Evolutionary conservation across 805 yeast genomes (phyloP), one percentile per base, ranked within the genome.

Genomic region (Saccharomycopsis sp.): DNA sequence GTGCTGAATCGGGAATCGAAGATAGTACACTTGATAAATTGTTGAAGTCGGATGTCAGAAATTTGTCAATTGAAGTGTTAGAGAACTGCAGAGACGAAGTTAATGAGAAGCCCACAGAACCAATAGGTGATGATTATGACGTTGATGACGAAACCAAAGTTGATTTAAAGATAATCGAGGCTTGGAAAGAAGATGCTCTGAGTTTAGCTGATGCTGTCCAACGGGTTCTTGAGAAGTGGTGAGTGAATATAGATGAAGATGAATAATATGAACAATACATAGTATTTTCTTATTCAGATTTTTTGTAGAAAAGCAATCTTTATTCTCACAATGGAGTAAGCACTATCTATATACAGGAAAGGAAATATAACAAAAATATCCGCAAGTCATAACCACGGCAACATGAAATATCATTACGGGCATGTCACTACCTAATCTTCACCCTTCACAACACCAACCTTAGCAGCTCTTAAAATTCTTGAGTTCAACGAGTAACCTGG

Each of bases 401-500:
- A 29, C 38, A 7, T 29, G 38, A 12, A 29, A 29, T 29, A 29
- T 29, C 38, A 29, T 29, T 29, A 50, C 53, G 15, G 49, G 7
- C 47, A 24, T 17, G 19, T 34, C 35, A 25, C n/a, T n/a, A n/a
- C 17, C 38, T 50, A 58, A 12, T 75, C 77, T 14, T 67, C 66
- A 57, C 73, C 82, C 75, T 87, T 89, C 64, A 91, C 97, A 68
- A 91, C 82, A 66, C 97, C 97, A 64, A 91, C 97, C 79, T 91
- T 91, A 60, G 97, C 97, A 35, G 97, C 96, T 75, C 97, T 83
- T 70, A 91, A 79, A 38, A 91, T 96, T 71, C 97, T 82, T 66
- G 86, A 83, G 75, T 90, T 90, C 68, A 90, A 79, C 60, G 86
- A 84, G 76, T 85, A 91, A 50, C 97, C 97, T 23, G 86, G 80